Percentiles rank a stretch among this genome's conserved stretches.
Conservation (phyloP, 2,329 filamentous ascomycete species). For the Microdochium nivale region DNA sequence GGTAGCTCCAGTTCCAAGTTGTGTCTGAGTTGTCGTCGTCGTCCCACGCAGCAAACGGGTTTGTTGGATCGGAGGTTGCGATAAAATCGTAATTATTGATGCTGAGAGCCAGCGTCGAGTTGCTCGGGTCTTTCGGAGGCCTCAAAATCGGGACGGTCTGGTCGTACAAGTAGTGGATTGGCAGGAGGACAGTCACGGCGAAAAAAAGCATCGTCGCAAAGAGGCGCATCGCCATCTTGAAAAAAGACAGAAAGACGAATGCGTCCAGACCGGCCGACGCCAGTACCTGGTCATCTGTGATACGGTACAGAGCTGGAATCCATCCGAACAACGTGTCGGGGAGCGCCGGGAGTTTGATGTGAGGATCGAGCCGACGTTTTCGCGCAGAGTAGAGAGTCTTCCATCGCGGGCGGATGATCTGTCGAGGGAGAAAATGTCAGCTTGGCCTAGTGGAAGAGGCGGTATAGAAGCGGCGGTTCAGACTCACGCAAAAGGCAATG, state of each 20-base stretch:
- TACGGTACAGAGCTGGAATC: conserved; percentile 77
- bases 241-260: conserved; percentile 91
- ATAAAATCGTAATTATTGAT: background rate
- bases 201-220: conserved; percentile 75
- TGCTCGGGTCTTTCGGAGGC: background rate
- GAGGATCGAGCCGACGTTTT: conserved; percentile 60
- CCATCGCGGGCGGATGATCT: conserved; percentile 88
- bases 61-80: conserved; percentile 3
- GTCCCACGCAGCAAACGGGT: conserved; percentile 6
- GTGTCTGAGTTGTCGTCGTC: background rate
- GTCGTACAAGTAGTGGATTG: conserved; percentile 67
- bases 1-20: conserved; percentile 37
- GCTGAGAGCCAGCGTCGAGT: background rate
- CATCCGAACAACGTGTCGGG: conserved; percentile 85
- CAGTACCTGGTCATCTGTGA: conserved; percentile 84
- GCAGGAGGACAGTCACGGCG: conserved; percentile 70
- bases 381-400: conserved; percentile 82
- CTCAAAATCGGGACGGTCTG: background rate
- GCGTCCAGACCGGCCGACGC: conserved; percentile 89
- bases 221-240: conserved; percentile 88
- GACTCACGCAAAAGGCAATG: conserved; percentile 63
- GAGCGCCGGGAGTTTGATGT: conserved; percentile 61
- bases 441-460: conserved; percentile 13
- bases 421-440: conserved; percentile 3
- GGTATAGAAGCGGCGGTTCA: conserved; percentile 1